Evolutionary conservation across 441 rosid species (phyloP).

Genomic region (Aquilaria agallochum): DNA sequence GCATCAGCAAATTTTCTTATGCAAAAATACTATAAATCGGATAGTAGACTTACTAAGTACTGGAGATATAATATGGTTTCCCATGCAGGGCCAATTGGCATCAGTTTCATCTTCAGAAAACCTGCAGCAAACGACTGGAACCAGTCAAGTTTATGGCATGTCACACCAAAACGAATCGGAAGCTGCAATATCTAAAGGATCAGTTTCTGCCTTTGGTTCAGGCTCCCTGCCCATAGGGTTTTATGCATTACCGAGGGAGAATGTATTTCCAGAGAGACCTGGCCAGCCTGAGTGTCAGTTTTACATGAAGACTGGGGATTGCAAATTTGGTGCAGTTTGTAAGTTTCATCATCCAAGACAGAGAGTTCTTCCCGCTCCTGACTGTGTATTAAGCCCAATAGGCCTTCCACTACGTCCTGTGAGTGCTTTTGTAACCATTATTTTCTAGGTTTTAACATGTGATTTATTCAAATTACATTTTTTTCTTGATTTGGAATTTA

Average conservation of each 20-base stretch:
- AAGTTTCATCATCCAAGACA: slow-evolving; percentile 97
- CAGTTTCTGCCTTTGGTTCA: slow-evolving; percentile 51
- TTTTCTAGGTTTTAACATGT: too few species aligned
- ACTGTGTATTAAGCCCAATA: slow-evolving; percentile 80
- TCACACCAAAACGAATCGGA: slow-evolving; percentile 51
- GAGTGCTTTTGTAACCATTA: slow-evolving; percentile 22
- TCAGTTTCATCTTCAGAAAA: slow-evolving; percentile 85
- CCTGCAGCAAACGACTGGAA: slow-evolving; percentile 49
- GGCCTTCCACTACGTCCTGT: slow-evolving; percentile 97
- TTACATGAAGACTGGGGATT: slow-evolving; percentile 98
- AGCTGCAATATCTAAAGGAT: slow-evolving; percentile 54
- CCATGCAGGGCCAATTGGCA: slow-evolving; percentile 76
- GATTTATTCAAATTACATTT: too few species aligned
- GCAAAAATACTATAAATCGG: neutral
- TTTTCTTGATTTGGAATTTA: too few species aligned
- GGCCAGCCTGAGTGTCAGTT: slow-evolving; percentile 96
- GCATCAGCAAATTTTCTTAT: neutral
- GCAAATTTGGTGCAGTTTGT: slow-evolving; percentile 97
- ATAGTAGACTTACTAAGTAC: neutral
- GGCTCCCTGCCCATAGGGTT: slow-evolving; percentile 58
- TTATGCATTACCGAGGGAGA: slow-evolving; percentile 81
- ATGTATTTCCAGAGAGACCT: slow-evolving; percentile 96
- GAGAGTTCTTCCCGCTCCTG: slow-evolving; percentile 86
- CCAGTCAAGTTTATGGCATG: slow-evolving; percentile 56
- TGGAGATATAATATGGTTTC: slow-evolving; percentile 1